Base-by-base conservation (phyloP, 495 filamentous ascomycete species). In the Trichoderma virens region DNA sequence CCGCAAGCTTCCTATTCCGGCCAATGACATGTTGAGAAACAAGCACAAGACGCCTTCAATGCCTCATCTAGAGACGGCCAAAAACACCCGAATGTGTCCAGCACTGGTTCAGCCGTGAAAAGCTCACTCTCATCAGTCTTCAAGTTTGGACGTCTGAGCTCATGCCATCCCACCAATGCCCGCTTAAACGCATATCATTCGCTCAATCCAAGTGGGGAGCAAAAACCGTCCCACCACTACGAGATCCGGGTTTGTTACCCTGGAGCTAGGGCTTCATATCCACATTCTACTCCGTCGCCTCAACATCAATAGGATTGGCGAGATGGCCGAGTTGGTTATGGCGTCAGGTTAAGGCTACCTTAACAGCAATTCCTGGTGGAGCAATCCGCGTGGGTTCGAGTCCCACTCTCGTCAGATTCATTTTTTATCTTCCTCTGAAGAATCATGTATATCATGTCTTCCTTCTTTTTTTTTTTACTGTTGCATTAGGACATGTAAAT, bases 311-410 rank as follows among this genome's bases (percentile, higher is more conserved):
- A 13, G 27, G 51, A 56, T 56, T 56, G 51, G 51, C 51, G 51
- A 56, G 51, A 56, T 56, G 51, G 51, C 51, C 51, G 51, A 56
- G 51, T 56, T 56, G 51, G 51, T 56, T 56, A 56, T 56, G 51
- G 27, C 51, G 51, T 56, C 51, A 56, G 51, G 51, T 56, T 56
- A 56, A 56, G 51, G 51, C 51, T 56, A 56, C 51, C 51, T 56
- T 56, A 56, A 56, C 51, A 56, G 51, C 51, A 56, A 56, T 56
- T 31, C 51, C 66, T 66, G 65, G 59, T 73, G 71, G 74, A 69
- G 71, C 65, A 76, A 76, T 69, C 70, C 69, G 69, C 74, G 73
- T 76, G 73, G 74, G 74, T 76, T 76, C 74, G 68, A 76, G 67
- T 76, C 74, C 74, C 74, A 76, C 74, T 73, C 72, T 74, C 70